A percentile compares a stretch with the other conserved stretches of the same genome.
phyloP scores from a whole-genome alignment of 1,284 basidiomycete genomes.

The Ceratobasidium theobromae region DNA sequence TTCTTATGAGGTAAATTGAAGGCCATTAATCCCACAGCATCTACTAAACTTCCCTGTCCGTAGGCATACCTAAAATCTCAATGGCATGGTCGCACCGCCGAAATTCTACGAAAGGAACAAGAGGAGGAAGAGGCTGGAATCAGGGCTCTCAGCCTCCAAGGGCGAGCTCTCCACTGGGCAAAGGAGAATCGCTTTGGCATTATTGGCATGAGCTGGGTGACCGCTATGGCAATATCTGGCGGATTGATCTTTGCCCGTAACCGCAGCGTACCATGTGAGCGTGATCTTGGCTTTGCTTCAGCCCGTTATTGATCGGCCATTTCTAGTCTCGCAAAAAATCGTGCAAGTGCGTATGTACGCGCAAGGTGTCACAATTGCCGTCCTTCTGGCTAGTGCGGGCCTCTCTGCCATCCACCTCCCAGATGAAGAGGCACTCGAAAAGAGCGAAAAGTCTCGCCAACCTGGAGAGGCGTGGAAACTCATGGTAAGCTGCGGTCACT shows the following conservation, averaged over 20 bases:
- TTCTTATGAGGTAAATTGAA: slow-evolving; percentile 13
- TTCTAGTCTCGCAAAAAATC: slow-evolving; percentile 25
- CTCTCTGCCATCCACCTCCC: slow-evolving; percentile 22
- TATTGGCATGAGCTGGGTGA: slow-evolving; percentile 29
- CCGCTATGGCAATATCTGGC: slow-evolving; percentile 28
- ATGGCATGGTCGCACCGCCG: slow-evolving; percentile 27
- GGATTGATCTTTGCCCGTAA: slow-evolving; percentile 27
- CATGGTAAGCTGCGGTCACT: slow-evolving; percentile 14
- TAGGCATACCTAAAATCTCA: slow-evolving; percentile 27
- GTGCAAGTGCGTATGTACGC: slow-evolving; percentile 31
- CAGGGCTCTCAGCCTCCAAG: slow-evolving; percentile 12
- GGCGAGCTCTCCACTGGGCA: slow-evolving; percentile 27
- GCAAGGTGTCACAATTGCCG: slow-evolving; percentile 27
- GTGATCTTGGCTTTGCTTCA: neutral
- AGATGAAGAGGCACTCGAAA: slow-evolving; percentile 56
- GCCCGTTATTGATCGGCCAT: neutral
- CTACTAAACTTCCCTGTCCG: neutral
- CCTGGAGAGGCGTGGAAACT: slow-evolving; percentile 29
- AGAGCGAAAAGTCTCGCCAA: slow-evolving; percentile 48
- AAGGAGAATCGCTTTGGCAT: slow-evolving; percentile 29
- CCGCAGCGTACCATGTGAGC: slow-evolving; percentile 20
- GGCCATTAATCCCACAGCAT: neutral
- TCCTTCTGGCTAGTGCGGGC: slow-evolving; percentile 24
- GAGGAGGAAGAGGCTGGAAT: slow-evolving; percentile 16
- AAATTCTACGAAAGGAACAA: slow-evolving; percentile 20